Conservation (phyloP, 1,284 basidiomycete genomes). For the Afroboletus lepidellus region DNA sequence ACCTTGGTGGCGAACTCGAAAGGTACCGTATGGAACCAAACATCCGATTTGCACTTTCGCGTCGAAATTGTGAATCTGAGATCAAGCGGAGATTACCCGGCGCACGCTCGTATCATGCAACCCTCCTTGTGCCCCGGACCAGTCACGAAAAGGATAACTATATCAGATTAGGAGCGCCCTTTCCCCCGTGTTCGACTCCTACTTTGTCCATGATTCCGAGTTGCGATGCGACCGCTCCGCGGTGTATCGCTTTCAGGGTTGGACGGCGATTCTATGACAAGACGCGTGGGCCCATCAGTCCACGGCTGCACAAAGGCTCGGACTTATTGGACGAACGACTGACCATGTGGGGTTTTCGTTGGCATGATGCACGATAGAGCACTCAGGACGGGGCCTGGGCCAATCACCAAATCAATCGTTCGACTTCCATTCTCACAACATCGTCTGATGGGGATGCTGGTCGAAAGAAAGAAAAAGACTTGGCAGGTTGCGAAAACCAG, state of each 20-base stretch:
- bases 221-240: slow-evolving; percentile 2
- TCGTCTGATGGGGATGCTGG: neutral
- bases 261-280: neutral
- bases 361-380: neutral
- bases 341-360: neutral
- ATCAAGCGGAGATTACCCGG: slow-evolving; percentile 29
- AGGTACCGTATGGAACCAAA: slow-evolving; percentile 17
- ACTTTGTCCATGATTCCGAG: neutral
- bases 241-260: slow-evolving; percentile 1
- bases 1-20: neutral
- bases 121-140: slow-evolving; percentile 16
- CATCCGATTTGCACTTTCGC: slow-evolving; percentile 23
- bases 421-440: too few relatives aligned
- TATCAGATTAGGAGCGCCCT: neutral
- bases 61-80: slow-evolving; percentile 29
- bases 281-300: too few relatives aligned
- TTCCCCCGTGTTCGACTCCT: slow-evolving; percentile 1
- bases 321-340: too few relatives aligned
- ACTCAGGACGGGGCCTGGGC: neutral
- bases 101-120: neutral
- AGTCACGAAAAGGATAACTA: neutral
- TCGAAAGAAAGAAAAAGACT: neutral
- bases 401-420: too few relatives aligned
- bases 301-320: neutral
- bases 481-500: neutral